These are phyloP conservation scores for Paramecium bursaria DNA, from an alignment of 73 alveolate genomes.

Conservation along the genomic window DNA sequence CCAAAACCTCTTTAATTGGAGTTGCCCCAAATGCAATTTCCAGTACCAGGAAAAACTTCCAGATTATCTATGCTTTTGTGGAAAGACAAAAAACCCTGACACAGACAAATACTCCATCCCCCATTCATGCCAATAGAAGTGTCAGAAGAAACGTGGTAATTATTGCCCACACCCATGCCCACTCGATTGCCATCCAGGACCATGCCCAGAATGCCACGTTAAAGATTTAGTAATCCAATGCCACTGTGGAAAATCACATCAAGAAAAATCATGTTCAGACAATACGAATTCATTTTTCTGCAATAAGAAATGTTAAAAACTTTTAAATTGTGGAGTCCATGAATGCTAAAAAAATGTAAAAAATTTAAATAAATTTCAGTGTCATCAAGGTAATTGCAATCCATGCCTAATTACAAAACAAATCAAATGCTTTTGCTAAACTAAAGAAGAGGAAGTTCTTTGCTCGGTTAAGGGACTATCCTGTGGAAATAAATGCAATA, in stretches of 20 bases:
- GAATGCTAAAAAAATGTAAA: slow-evolving; percentile 65
- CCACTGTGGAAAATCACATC: slow-evolving; percentile 84
- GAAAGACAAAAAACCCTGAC: slow-evolving; percentile 83
- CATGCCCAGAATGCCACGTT: slow-evolving; percentile 93
- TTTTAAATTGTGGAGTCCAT: slow-evolving; percentile 77
- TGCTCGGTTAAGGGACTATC: slow-evolving; percentile 82
- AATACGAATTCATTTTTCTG: slow-evolving; percentile 72
- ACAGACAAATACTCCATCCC: slow-evolving; percentile 87
- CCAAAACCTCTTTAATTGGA: slow-evolving; percentile 79
- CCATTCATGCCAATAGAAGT: slow-evolving; percentile 92
- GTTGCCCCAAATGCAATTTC: slow-evolving; percentile 95
- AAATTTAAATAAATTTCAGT: not conserved
- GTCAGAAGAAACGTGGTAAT: slow-evolving; percentile 82
- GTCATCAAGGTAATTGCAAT: slow-evolving; percentile 82
- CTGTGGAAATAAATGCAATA: slow-evolving; percentile 89
- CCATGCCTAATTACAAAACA: slow-evolving; percentile 68
- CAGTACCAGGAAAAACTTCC: slow-evolving; percentile 87
- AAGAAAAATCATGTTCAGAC: slow-evolving; percentile 82
- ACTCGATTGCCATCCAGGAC: slow-evolving; percentile 96
- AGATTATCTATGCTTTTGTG: slow-evolving; percentile 90
- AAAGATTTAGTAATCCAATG: slow-evolving; percentile 81
- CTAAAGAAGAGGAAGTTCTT: slow-evolving; percentile 67
- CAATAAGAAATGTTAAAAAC: slow-evolving; percentile 72
- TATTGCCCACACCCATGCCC: slow-evolving; percentile 89
- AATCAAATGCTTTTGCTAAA: slow-evolving; percentile 80